Conservation (phyloP, 805 yeast species). For the Kazachstania taianensis region DNA sequence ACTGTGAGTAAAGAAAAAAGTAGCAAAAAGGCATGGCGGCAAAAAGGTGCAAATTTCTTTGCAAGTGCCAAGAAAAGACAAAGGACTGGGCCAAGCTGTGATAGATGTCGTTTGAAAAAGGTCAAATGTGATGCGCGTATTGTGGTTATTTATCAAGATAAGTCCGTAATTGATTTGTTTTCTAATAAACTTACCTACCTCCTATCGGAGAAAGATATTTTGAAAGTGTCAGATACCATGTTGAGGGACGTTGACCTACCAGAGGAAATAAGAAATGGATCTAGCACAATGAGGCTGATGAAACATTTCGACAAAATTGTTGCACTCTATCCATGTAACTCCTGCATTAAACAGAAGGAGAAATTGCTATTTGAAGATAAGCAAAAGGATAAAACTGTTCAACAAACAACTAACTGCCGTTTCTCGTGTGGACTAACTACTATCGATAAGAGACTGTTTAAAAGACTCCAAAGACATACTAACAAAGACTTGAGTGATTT, state of each 20-base stretch:
- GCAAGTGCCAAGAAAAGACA: slow-evolving; percentile 34
- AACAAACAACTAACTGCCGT: slow-evolving; percentile 2
- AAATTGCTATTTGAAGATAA: no score
- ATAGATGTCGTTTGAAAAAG: slow-evolving; percentile 56
- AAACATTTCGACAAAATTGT: slow-evolving; percentile 30
- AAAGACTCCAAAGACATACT: slow-evolving; percentile 10
- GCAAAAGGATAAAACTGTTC: background rate
- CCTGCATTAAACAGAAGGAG: slow-evolving; percentile 32
- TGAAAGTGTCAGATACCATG: slow-evolving; percentile 6
- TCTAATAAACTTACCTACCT: slow-evolving; percentile 17
- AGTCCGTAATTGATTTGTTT: slow-evolving; percentile 12
- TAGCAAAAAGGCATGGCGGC: no score
- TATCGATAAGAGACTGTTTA: slow-evolving; percentile 37
- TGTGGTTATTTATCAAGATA: slow-evolving; percentile 28
- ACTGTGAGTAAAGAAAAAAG: background rate
- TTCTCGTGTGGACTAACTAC: slow-evolving; percentile 61
- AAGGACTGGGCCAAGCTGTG: slow-evolving; percentile 68
- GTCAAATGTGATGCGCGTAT: slow-evolving; percentile 67
- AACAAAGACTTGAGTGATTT: slow-evolving; percentile 8
- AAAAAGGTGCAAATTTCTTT: no score
- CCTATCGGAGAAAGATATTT: slow-evolving; percentile 3
- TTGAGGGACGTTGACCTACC: slow-evolving; percentile 1
- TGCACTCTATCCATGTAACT: slow-evolving; percentile 45
- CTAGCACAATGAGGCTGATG: slow-evolving; percentile 2
- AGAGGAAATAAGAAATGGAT: slow-evolving; percentile 1